Conservation (phyloP, 2,329 filamentous ascomycete genomes). For the Colletotrichum liriopes region DNA sequence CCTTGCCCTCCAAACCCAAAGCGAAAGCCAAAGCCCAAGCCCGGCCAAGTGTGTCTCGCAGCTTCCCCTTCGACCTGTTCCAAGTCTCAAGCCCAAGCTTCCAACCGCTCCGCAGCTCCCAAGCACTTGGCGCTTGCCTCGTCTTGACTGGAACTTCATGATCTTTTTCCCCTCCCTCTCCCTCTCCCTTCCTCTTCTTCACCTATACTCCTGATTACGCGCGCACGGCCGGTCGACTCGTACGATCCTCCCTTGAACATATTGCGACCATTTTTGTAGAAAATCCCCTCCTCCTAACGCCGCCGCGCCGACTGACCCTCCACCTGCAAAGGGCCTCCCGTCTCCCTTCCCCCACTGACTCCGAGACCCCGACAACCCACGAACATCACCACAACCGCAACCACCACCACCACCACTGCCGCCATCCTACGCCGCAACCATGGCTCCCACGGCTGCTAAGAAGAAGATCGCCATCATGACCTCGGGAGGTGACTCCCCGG, state of each 20-base stretch:
- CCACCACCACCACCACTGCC: neutral
- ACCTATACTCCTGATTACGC: constrained; percentile 17
- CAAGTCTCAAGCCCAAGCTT: constrained; percentile 29
- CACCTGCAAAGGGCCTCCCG: constrained; percentile 16
- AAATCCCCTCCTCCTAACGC: neutral
- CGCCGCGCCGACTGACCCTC: constrained; percentile 25
- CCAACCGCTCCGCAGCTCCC: constrained; percentile 36
- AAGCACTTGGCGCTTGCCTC: constrained; percentile 35
- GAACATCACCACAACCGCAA: constrained; percentile 1
- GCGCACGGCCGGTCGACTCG: constrained; percentile 29
- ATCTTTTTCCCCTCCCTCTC: constrained; percentile 29
- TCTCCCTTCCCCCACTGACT: constrained; percentile 20
- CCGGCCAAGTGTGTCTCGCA: constrained; percentile 39
- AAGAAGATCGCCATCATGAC: constrained; percentile 92
- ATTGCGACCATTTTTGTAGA: constrained; percentile 16
- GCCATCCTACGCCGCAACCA: constrained; percentile 46
- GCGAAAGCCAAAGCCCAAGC: constrained; percentile 10
- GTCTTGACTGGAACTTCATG: constrained; percentile 30
- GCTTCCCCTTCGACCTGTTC: constrained; percentile 31
- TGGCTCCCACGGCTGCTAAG: constrained; percentile 62
- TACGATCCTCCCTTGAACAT: constrained; percentile 36
- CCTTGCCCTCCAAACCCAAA: constrained; percentile 14
- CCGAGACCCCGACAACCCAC: constrained; percentile 28
- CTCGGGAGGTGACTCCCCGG: constrained; percentile 92
- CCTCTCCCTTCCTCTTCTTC: constrained; percentile 14